A percentile compares a stretch with the other conserved stretches of the same genome.
Evolutionary conservation across 371 early-diverging fungal species (phyloP).

Genomic region (Rhizopus stolonifer): DNA sequence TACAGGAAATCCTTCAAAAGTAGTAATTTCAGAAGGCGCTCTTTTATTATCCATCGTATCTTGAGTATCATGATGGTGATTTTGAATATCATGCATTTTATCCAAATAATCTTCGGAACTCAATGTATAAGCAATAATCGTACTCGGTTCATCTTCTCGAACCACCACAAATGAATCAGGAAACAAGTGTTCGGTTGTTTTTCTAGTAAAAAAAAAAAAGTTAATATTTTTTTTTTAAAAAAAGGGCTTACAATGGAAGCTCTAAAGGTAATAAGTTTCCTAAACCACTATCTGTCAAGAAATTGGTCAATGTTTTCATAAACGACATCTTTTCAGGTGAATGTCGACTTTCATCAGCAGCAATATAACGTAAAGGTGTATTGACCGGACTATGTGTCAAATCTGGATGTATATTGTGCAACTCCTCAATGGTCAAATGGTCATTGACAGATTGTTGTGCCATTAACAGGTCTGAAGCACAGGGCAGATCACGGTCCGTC

Average conservation of each 20-base stretch:
- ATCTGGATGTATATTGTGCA: constrained; percentile 24
- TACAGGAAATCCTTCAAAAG: constrained; percentile 4
- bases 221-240: not conserved
- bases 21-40: constrained; percentile 11
- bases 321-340: constrained; percentile 56
- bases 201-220: constrained; percentile 18
- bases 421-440: constrained; percentile 2
- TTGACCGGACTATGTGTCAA: not conserved
- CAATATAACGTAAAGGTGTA: constrained; percentile 3
- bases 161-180: constrained; percentile 85
- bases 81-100: constrained; percentile 44
- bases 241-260: constrained; percentile 65
- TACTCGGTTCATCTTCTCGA: constrained; percentile 92
- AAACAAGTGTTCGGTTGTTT: constrained; percentile 83
- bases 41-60: not conserved
- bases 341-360: constrained; percentile 19
- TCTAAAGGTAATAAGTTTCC: constrained; percentile 69
- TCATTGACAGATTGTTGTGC: constrained; percentile 16
- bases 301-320: constrained; percentile 77
- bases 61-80: constrained; percentile 15
- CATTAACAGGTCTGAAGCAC: constrained; percentile 34
- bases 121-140: constrained; percentile 90
- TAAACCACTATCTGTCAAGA: constrained; percentile 68
- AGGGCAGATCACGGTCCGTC: constrained; percentile 16
- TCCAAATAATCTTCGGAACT: constrained; percentile 51